These are phyloP conservation scores for Passalora sequoiae DNA, from an alignment of 2,329 filamentous ascomycete species.

Conservation along the genomic window DNA sequence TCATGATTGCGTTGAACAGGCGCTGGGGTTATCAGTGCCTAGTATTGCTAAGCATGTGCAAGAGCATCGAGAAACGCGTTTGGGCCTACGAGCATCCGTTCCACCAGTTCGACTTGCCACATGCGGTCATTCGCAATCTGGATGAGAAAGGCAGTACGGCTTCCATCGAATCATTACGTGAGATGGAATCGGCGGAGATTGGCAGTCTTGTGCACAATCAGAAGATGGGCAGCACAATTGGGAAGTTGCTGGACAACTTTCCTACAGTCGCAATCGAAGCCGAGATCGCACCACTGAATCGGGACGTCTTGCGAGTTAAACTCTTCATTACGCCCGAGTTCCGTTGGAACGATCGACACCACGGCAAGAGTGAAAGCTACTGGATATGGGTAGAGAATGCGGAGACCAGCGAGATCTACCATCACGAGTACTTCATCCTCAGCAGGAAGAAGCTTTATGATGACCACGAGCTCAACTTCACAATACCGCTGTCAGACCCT, in stretches of 20 bases:
- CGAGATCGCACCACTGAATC: conserved; percentile 90
- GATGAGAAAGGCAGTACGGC: conserved; percentile 69
- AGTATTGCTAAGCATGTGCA: conserved; percentile 84
- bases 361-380: conserved; percentile 92
- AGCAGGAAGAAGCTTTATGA: conserved; percentile 85
- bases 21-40: conserved; percentile 94
- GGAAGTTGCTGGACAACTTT: conserved; percentile 80
- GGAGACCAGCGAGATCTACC: conserved; percentile 94
- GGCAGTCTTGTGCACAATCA: conserved; percentile 87
- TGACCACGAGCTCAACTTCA: conserved; percentile 97
- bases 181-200: conserved; percentile 91
- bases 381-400: conserved; percentile 99
- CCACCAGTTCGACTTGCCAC: conserved; percentile 87
- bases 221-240: conserved; percentile 75
- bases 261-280: conserved; percentile 86
- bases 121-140: conserved; percentile 74
- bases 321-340: conserved; percentile 86
- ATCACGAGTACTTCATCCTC: conserved; percentile 94
- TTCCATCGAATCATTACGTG: conserved; percentile 76
- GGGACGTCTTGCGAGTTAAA: conserved; percentile 88
- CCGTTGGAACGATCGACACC: conserved; percentile 85
- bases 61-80: conserved; percentile 92
- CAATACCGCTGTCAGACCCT: conserved; percentile 89
- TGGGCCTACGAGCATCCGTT: conserved; percentile 96
- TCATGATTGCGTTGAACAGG: conserved; percentile 94